Base-by-base conservation (phyloP, 306 rosid species). In the Fagus crenata region DNA sequence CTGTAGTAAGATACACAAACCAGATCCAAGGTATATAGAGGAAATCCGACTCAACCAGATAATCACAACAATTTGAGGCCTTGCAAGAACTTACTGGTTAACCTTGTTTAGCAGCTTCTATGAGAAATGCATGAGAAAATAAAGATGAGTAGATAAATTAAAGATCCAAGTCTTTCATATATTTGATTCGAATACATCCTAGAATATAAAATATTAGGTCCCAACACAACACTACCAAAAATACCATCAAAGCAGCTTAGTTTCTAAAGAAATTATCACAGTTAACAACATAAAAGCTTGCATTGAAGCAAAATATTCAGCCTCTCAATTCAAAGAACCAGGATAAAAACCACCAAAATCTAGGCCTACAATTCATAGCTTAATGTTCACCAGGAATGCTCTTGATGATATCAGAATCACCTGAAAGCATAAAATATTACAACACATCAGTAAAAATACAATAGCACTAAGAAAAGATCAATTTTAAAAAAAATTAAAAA, bases 371-470 rank as follows among this genome's bases (percentile, higher is more conserved):
- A 60, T 36, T 43, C 67, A 22, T 2, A 37, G 72, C 67, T 81
- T 78, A 82, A 63, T 85, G 79, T 40, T 84, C 90, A n/a, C 82
- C 76, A 0, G 88, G 86, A 79, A 87, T 65, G 84, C 37, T 84
- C 86, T 87, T 87, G 41, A 84, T 82, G 74, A 84, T 87, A 59
- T 87, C 90, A 1, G 86, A 87, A 68, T 87, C 90, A 75, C 90
- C 90, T 87, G 86, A 84, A 79, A 82, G 18, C 61, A 77, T 43
- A 0, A 64, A 65, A 53, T 5, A n/a, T 2, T 42, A 1, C 41
- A 22, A 28, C 22, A 60, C 2, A 53, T 76, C 39, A 67, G 77
- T 61, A 51, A 15, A 64, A 22, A 12, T 4, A 6, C 36, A 3
- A 6, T 15, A 65, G 70, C 2, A 65, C 46, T 15, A 17, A 1